Percentiles rank a stretch among this genome's conserved stretches.
Evolutionary conservation across 371 early-diverging fungal genomes (phyloP).

Genomic region (Nematocida minor): DNA sequence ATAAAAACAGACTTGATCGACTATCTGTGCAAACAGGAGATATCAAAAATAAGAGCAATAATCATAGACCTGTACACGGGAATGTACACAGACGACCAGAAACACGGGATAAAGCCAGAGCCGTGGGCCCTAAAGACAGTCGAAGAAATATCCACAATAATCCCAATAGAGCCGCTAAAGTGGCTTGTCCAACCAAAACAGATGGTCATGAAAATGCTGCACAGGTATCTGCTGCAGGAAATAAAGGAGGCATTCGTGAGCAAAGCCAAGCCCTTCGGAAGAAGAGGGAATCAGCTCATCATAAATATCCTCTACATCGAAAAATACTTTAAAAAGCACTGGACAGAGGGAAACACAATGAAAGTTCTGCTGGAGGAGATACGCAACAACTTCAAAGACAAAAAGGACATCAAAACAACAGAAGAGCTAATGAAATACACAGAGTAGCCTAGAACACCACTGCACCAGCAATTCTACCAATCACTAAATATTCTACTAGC

Average conservation of each 20-base stretch:
- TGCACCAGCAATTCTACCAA: background rate
- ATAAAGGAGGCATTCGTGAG: slow-evolving; percentile 38
- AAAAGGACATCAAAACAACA: background rate
- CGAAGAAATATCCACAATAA: slow-evolving; percentile 1
- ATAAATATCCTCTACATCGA: slow-evolving; percentile 40
- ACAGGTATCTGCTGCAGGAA: slow-evolving; percentile 16
- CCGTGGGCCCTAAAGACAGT: slow-evolving; percentile 3
- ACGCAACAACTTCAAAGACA: slow-evolving; percentile 23
- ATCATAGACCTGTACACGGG: slow-evolving; percentile 30
- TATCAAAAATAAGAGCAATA: slow-evolving; percentile 34
- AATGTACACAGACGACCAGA: slow-evolving; percentile 7
- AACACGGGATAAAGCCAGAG: slow-evolving; percentile 7
- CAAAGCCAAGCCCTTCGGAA: slow-evolving; percentile 35
- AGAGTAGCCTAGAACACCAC: background rate
- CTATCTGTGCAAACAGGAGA: slow-evolving; percentile 12
- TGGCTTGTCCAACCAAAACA: background rate
- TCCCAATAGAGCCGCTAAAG: background rate
- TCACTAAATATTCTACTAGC: too few relatives aligned
- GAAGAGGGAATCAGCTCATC: slow-evolving; percentile 42
- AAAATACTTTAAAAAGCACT: slow-evolving; percentile 11
- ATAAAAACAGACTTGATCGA: background rate
- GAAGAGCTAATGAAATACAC: background rate
- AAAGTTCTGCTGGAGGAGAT: slow-evolving; percentile 8
- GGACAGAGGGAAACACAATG: background rate
- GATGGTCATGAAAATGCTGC: background rate